Conservation (phyloP, 108 stramenopile genomes). For the Aureococcus anophagefferens region DNA sequence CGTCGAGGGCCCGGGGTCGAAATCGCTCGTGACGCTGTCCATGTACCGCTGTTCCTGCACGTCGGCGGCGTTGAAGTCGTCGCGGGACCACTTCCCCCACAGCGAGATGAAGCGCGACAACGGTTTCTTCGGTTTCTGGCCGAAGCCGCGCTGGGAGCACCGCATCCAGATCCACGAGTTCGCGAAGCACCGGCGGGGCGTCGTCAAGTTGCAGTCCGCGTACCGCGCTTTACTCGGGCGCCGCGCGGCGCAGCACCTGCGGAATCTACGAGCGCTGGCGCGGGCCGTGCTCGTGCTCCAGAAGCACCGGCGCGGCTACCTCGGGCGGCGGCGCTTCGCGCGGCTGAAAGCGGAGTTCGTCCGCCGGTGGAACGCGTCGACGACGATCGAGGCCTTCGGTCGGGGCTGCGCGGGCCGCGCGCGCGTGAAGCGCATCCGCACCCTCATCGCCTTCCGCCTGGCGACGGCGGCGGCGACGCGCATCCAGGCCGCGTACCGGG, state of each 20-base stretch:
- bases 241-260: not conserved
- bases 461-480: slow-evolving; percentile 14
- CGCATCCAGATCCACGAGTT: slow-evolving; percentile 35
- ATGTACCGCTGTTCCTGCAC: slow-evolving; percentile 35
- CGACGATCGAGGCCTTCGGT: not conserved
- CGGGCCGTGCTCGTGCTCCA: not conserved
- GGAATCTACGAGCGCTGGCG: not conserved
- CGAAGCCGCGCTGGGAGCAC: slow-evolving; percentile 24
- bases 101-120: slow-evolving; percentile 19
- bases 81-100: slow-evolving; percentile 25
- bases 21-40: slow-evolving; percentile 26
- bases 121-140: slow-evolving; percentile 37
- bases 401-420: not conserved
- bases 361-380: not conserved
- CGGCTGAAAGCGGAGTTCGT: not conserved
- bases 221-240: slow-evolving; percentile 1
- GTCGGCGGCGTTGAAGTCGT: slow-evolving; percentile 14
- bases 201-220: slow-evolving; percentile 36
- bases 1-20: slow-evolving; percentile 28
- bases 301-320: not conserved
- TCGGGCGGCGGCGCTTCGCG: not conserved
- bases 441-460: not conserved
- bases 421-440: not conserved
- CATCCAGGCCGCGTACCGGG: slow-evolving; percentile 14
- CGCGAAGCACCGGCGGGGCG: slow-evolving; percentile 12